Evolutionary conservation across 2,329 filamentous ascomycete genomes (phyloP).

Genomic region (Sporothrix brunneoviolacea): DNA sequence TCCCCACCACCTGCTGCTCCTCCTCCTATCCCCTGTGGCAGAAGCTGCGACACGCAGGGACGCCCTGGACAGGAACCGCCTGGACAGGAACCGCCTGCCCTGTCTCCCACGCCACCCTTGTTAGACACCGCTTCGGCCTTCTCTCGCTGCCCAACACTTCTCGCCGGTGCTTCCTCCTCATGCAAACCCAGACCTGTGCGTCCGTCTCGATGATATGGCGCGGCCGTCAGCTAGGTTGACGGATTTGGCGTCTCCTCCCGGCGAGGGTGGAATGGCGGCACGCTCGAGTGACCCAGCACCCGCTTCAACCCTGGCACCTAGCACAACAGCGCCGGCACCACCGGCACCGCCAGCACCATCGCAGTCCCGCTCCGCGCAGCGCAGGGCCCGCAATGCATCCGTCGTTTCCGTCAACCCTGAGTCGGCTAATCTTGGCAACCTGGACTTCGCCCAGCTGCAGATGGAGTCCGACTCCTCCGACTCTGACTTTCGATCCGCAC

Average conservation of each 20-base stretch:
- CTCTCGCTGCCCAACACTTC: no score
- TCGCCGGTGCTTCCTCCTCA: no score
- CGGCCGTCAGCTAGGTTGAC: conserved; percentile 5
- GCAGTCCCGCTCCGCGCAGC: neutral
- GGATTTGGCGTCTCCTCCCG: neutral
- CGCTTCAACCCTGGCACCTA: no score
- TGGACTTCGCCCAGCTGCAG: conserved; percentile 20
- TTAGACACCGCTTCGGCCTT: no score
- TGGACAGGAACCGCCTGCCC: no score
- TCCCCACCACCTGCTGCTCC: no score
- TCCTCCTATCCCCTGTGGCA: no score
- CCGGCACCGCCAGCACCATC: neutral
- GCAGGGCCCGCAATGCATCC: conserved; percentile 5
- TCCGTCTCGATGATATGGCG: conserved; percentile 10
- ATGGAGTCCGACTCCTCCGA: conserved; percentile 33
- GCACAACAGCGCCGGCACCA: neutral
- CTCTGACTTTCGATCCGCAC: conserved; percentile 30
- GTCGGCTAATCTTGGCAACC: conserved; percentile 5
- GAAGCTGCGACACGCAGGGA: no score
- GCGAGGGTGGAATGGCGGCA: no score
- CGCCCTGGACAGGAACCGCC: no score
- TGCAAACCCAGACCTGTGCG: neutral
- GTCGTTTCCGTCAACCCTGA: neutral
- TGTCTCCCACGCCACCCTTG: no score
- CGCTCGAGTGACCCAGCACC: no score